phyloP scores from a whole-genome alignment of 164 flowering plant species.

The Akebia trifoliata region DNA sequence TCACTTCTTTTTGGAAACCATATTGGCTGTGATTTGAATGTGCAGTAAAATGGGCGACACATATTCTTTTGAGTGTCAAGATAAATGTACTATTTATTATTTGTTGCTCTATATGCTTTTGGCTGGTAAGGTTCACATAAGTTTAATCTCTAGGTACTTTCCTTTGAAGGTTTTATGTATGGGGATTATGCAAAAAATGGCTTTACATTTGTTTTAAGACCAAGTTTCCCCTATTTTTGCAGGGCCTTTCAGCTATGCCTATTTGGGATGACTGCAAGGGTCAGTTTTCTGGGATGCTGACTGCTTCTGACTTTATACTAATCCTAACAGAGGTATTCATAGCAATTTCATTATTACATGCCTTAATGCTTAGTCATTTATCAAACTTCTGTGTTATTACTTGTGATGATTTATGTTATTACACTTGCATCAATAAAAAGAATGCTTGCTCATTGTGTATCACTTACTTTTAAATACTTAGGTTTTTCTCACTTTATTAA shows the following conservation, averaged over 20 bases:
- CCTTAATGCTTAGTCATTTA: not conserved
- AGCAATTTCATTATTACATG: too few relatives aligned
- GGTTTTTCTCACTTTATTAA: not conserved
- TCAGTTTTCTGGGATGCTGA: conserved; percentile 71
- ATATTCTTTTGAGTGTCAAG: not conserved
- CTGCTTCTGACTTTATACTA: conserved; percentile 72
- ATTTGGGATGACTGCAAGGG: conserved; percentile 68
- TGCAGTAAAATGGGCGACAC: not conserved
- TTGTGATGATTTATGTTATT: not conserved
- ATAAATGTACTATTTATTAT: not conserved
- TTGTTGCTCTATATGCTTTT: not conserved
- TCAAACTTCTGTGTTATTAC: not conserved
- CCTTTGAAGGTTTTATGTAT: not conserved
- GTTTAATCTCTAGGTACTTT: not conserved
- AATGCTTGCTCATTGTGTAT: not conserved
- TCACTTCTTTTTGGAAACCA: not conserved
- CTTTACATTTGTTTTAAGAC: not conserved
- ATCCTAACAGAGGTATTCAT: conserved; percentile 68
- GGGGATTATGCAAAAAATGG: not conserved
- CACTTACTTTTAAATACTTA: not conserved
- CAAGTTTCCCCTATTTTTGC: conserved; percentile 20
- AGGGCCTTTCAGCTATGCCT: conserved; percentile 76
- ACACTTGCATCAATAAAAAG: not conserved
- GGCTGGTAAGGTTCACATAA: not conserved
- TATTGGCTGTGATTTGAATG: not conserved